These are phyloP conservation scores for Paralagenidium karlingii DNA, from an alignment of 352 stramenopile genomes.

Conservation along the genomic window DNA sequence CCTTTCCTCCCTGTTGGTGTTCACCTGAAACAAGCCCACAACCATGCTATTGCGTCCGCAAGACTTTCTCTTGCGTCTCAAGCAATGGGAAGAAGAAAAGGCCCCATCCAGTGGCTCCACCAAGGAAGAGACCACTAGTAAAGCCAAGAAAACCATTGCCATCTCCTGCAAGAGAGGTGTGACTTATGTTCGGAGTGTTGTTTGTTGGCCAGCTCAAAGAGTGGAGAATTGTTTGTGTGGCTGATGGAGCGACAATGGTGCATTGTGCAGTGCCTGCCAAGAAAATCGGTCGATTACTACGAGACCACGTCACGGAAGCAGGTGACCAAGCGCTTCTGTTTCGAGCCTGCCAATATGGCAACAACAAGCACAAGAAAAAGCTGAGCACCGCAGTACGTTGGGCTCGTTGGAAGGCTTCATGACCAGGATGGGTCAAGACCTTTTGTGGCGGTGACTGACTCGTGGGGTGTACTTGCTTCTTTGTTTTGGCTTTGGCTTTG, in stretches of 20 bases:
- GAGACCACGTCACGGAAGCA: slow-evolving; percentile 17
- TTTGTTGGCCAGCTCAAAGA: not conserved
- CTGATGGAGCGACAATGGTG: not conserved
- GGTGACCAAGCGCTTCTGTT: slow-evolving; percentile 60
- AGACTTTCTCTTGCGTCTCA: too few relatives aligned
- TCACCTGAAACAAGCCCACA: too few relatives aligned
- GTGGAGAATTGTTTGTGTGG: slow-evolving; percentile 1
- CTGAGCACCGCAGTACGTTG: slow-evolving; percentile 49
- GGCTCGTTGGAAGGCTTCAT: too few relatives aligned
- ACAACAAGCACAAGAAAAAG: slow-evolving; percentile 84
- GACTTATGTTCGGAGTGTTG: slow-evolving; percentile 3
- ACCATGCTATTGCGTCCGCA: too few relatives aligned
- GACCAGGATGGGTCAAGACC: too few relatives aligned
- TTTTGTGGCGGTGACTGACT: too few relatives aligned
- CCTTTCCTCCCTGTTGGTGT: too few relatives aligned
- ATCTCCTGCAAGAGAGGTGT: slow-evolving; percentile 59
- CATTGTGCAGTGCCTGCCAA: slow-evolving; percentile 13
- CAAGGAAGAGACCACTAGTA: too few relatives aligned
- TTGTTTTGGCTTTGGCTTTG: not conserved
- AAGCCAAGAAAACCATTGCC: slow-evolving; percentile 38
- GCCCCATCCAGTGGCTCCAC: too few relatives aligned
- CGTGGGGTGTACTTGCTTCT: too few relatives aligned
- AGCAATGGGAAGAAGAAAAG: too few relatives aligned
- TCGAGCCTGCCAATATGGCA: slow-evolving; percentile 63
- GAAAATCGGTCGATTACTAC: slow-evolving; percentile 19